Evolutionary conservation across 495 filamentous ascomycete genomes (phyloP).

Genomic region (Penicillium cataractarum): DNA sequence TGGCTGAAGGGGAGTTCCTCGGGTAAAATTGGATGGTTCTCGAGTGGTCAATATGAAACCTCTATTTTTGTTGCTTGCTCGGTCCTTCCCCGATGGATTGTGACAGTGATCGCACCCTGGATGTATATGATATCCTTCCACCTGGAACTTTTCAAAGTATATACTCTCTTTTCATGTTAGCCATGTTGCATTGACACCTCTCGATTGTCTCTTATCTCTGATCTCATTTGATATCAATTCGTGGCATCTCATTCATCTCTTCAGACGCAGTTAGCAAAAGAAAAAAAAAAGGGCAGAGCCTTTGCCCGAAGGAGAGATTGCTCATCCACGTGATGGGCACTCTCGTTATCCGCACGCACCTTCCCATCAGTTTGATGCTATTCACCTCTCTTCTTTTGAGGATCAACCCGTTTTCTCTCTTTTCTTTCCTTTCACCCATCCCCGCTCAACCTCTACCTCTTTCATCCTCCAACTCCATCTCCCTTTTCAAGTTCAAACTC

Average conservation of each 20-base stretch:
- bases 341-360: neutral
- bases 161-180: neutral
- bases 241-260: neutral
- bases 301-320: neutral
- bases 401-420: neutral
- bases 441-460: neutral
- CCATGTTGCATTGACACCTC: neutral
- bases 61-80: neutral
- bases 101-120: neutral
- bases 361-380: neutral
- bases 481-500: no score
- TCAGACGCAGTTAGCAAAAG: neutral
- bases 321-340: neutral
- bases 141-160: neutral
- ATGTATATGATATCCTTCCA: neutral
- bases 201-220: neutral
- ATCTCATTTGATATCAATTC: neutral
- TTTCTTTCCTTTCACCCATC: neutral
- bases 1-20: conserved; percentile 47
- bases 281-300: neutral
- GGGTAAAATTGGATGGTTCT: conserved; percentile 28
- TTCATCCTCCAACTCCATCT: neutral
- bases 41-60: neutral
- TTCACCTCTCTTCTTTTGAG: no score
- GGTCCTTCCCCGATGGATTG: neutral